Evolutionary conservation across 2,329 filamentous ascomycete genomes (phyloP), one percentile per base, ranked within the genome.

Genomic region (Trichoderma sp.): DNA sequence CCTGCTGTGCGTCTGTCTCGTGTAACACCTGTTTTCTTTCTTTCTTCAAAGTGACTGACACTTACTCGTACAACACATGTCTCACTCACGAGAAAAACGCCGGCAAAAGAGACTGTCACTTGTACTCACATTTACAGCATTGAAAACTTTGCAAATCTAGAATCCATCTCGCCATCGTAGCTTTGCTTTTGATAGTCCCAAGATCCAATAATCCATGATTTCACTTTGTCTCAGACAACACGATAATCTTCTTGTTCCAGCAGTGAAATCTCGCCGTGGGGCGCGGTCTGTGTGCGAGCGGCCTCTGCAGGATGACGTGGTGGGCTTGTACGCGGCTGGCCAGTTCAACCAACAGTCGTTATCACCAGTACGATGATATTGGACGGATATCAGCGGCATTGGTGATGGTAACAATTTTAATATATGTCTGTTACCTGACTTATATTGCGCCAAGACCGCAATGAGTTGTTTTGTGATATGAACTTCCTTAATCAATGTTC

Each of bases 131-230:
- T 21, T 39, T 46, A n/a, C 43, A n/a, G 21, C n/a, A 49, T 49
- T n/a, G 14, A 49, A 24, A 49, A 26, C 26, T n/a, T 49, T 43
- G 21, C 18, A 24, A 49, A 49, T 49, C 21, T 16, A 10, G 10
- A 49, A 13, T 13, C n/a, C n/a, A 13, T 49, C 30, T 37, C n/a
- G 5, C 16, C 32, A 26, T 30, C 52, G 28, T 28, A 32, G n/a
- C 26, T 26, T 26, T 26, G 2, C 26, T 26, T 26, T 26, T 26
- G 26, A 26, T 26, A 16, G n/a, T 21, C 16, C 16, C 8, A 21
- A 6, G 16, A 51, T n/a, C 1, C n/a, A 66, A 56, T n/a, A 37
- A 51, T 67, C 65, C 56, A 67, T 60, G 56, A 67, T 60, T 39
- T 60, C 56, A 60, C 54, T 21, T 37, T 66, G 63, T 66, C 34